Base-by-base conservation (phyloP, 2,329 filamentous ascomycete genomes). In the Aureobasidium mangrovei region DNA sequence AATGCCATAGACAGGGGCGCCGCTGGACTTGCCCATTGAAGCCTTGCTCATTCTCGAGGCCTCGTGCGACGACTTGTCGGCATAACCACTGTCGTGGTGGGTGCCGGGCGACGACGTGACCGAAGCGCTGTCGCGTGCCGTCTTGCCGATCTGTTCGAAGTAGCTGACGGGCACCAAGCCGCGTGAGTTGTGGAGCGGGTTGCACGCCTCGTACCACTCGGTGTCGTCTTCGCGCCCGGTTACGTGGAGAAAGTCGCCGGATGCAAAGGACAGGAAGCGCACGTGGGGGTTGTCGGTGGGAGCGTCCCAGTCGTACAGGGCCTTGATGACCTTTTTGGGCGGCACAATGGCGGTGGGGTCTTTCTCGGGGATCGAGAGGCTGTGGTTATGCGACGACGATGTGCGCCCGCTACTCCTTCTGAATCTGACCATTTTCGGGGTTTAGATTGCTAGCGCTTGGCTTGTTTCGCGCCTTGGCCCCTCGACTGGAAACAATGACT, bases 161-260 rank as follows among this genome's bases (percentile, higher is more conserved):
- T 90, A 96, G 56, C 85, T 82, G 56, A 96, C 93, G 6, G 93
- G 93, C 42, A 98, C 93, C 57, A 98, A 80, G 58, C 93, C 93
- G 61, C 90, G 84, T 48, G 89, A 88, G 71, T 86, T 86, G 65
- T 87, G 89, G 60, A 95, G 77, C 57, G 93, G 93, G 68, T 98
- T 98, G 77, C 90, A 97, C 54, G 91, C 93, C 73, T 97, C 93
- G 78, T 96, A 98, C 91, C 93, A 98, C 68, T 96, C 89, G 39
- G 77, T 74, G 69, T 97, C 91, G 76, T 96, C 85, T 74, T 97
- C 93, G 70, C 91, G 86, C 65, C 88, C 89, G 70, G 97, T 91
- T 60, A 98, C 93, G 75, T 97, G 91, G 69, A 98, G 93, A 71
- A 97, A 98, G 70, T 98, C 93, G 66, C 93, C 93, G 68, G 89